Evolutionary conservation across 2,329 filamentous ascomycete species (phyloP), one percentile per base, ranked within the genome.

Genomic region (Claviceps citrina): DNA sequence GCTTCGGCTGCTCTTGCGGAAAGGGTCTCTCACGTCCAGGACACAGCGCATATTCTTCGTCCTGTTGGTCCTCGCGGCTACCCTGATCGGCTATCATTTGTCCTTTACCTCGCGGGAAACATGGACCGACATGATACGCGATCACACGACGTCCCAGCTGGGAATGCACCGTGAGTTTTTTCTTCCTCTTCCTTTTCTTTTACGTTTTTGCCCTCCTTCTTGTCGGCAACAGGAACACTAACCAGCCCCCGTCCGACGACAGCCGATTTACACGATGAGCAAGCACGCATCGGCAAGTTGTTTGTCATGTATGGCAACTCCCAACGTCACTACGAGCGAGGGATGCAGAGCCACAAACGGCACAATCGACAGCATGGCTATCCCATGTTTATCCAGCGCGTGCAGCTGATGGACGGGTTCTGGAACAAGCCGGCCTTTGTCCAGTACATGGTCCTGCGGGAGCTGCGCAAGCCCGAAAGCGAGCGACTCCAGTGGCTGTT

Each of bases 381-480:
- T 44, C 49, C 46, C 24, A 55, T 56, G 43, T 58, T 52, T 40
- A 54, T 61, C 25, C 54, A 58, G 33, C 51, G 52, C 39, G 49
- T 53, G 32, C 47, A 50, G 30, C 48, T 57, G 39, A 43, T 49
- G 16, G 45, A 53, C 31, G 54, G 53, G 25, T 51, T 48, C 16
- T 64, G 60, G 57, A 62, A 56, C 7, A 64, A 64, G 43, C 61
- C 60, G 5, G 57, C 59, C 7, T 61, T 56, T 36, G 46, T 64
- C 7, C 45, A 62, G 26, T 53, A 56, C 18, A 49, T 63, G 10
- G 41, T 63, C 7, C 53, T 62, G 6, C 45, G 55, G 20, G 61
- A 64, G 49, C 52, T 64, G 25, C 46, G 54, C n/a, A 62, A 62
- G 47, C 56, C 59, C 4, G 51, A 53, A 40, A 49, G 51, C 3